phyloP scores from a whole-genome alignment of 2,329 filamentous ascomycete species.

The Botrytis sinoallii region DNA sequence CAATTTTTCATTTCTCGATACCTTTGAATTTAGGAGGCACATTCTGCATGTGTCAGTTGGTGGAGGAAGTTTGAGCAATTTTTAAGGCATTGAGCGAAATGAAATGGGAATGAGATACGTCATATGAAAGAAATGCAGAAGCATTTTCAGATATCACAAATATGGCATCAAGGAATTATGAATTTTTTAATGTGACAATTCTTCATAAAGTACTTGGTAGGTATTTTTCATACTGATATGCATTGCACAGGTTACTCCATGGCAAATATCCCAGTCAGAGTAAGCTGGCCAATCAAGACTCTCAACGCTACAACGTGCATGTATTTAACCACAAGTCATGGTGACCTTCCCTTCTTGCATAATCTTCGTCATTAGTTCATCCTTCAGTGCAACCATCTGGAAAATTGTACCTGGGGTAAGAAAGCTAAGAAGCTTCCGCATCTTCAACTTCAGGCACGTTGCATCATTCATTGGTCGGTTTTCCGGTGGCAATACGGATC shows the following conservation, averaged over 20 bases:
- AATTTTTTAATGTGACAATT: background rate
- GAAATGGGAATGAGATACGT: constrained; percentile 6
- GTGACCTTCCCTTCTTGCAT: constrained; percentile 1
- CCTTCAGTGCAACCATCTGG: background rate
- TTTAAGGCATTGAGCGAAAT: background rate
- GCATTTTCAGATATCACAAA: constrained; percentile 15
- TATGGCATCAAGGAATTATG: constrained; percentile 9
- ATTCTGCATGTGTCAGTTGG: constrained; percentile 12
- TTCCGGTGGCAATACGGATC: background rate
- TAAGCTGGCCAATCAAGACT: background rate
- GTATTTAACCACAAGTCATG: background rate
- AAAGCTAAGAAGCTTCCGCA: background rate
- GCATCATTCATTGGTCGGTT: background rate
- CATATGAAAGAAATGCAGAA: constrained; percentile 13
- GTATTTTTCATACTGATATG: background rate
- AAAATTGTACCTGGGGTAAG: background rate
- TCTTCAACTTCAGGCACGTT: background rate
- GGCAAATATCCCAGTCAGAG: background rate
- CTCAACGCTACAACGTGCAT: background rate
- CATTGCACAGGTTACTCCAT: background rate
- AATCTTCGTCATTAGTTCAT: background rate
- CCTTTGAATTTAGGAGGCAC: constrained; percentile 17
- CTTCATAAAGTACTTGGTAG: background rate
- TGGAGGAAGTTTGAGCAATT: constrained; percentile 16
- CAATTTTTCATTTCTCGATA: constrained; percentile 24